Conservation (phyloP, 805 yeast species). For the Pichia ethanolica region DNA sequence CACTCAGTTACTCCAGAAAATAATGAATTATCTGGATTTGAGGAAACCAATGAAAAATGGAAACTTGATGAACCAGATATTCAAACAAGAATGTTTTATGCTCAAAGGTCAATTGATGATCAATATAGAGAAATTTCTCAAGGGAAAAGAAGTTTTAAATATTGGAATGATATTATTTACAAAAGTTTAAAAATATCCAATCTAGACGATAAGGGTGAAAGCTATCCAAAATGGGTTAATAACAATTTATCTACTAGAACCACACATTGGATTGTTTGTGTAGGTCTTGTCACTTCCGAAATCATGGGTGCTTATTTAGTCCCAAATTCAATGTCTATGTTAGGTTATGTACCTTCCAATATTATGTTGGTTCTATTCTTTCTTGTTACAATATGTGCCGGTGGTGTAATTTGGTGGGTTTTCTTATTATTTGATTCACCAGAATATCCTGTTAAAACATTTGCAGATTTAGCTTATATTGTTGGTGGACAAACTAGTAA, state of each 20-base stretch:
- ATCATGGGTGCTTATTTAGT: conserved; percentile 17
- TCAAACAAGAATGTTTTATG: conserved; percentile 16
- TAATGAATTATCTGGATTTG: too few species aligned
- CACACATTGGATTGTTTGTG: conserved; percentile 15
- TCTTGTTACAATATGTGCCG: conserved; percentile 31
- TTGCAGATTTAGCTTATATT: conserved; percentile 34
- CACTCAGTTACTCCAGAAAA: too few species aligned
- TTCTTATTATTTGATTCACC: conserved; percentile 32
- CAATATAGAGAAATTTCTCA: conserved; percentile 11
- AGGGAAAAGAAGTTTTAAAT: conserved; percentile 1
- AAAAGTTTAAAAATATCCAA: conserved; percentile 5
- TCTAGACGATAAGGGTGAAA: conserved; percentile 1
- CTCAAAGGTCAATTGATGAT: conserved; percentile 15
- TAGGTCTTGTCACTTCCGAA: conserved; percentile 18
- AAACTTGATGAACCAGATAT: conserved; percentile 4
- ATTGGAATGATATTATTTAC: conserved; percentile 8
- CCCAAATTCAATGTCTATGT: conserved; percentile 7
- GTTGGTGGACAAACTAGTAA: conserved; percentile 28
- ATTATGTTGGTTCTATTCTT: conserved; percentile 7
- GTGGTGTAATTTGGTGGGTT: conserved; percentile 30
- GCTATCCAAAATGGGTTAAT: conserved; percentile 15
- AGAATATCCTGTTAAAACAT: conserved; percentile 35
- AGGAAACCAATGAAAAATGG: background rate
- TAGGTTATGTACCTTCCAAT: conserved; percentile 9
- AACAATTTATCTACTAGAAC: conserved; percentile 13